Evolutionary conservation across 83 land plant species (phyloP), one percentile per base, ranked within the genome.

Genomic region (Picea mariana): DNA sequence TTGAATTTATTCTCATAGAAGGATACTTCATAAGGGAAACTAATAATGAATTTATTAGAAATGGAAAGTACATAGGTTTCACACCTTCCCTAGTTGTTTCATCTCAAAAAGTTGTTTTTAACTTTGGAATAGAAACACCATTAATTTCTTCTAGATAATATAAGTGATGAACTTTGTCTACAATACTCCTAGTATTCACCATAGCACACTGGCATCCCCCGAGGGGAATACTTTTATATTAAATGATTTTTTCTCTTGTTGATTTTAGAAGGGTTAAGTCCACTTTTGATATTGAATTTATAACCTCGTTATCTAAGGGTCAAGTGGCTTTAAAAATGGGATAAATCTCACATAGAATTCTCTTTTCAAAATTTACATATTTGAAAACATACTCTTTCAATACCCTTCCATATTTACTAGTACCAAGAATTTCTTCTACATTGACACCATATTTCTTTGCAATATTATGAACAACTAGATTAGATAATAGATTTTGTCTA

Each of bases 81-180:
- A 95, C 81, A 65, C 73, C 82, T 63, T 87, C 86, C 63, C 91
- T 90, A 69, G 88, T 27, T 65, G 86, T 91, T 61, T 83, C 86
- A 15, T 85, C 81, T 73, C 92, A 89, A 79, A 98, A 94, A 24
- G 86, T 34, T 9, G 81, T 78, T 83, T 92, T 94, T 18, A 98
- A 90, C 79, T 92, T 42, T 23, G 90, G 83, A 72, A 98, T 89
- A 9, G 92, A 82, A 84, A 94, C 87, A 84, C 92, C 87, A 44
- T 87, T 88, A 40, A 98, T 86, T 81, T 98, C 99, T 81, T 98
- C 99, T 47, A 94, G 81, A 85, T 93, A 96, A 82, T 96, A 92
- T 83, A 96, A 98, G 84, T 98, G 99, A 42, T 98, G 99, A 85
- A 98, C 88, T 76, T 91, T 90, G 21, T 95, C 99, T 66, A 98